These are phyloP conservation scores for Flaveria bidentis DNA, from an alignment of 129 eudicot genomes.

Conservation along the genomic window DNA sequence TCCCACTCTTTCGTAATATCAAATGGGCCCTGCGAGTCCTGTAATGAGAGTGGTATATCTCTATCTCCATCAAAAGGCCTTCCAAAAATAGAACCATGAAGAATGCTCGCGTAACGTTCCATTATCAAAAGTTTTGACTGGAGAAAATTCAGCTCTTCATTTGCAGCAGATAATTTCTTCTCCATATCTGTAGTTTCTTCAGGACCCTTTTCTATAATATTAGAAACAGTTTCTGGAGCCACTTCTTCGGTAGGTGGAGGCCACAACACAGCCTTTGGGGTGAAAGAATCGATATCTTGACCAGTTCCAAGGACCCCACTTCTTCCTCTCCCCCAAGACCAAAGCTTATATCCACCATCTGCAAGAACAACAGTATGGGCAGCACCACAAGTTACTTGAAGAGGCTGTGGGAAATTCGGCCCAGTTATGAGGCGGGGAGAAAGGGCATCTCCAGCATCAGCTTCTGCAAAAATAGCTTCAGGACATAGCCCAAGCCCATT, in stretches of 20 bases:
- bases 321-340: constrained; percentile 96
- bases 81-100: constrained; percentile 81
- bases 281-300: constrained; percentile 45
- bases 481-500: constrained; percentile 93
- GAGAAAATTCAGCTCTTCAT: constrained; percentile 61
- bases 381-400: constrained; percentile 83
- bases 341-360: constrained; percentile 64
- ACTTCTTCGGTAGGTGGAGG: constrained; percentile 49
- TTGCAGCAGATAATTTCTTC: constrained; percentile 44
- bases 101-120: constrained; percentile 76
- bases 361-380: constrained; percentile 86
- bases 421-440: constrained; percentile 54
- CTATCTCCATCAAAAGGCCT: constrained; percentile 63
- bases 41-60: constrained; percentile 64
- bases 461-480: constrained; percentile 63
- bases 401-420: constrained; percentile 53
- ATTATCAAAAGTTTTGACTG: constrained; percentile 48
- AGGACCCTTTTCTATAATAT: constrained; percentile 17
- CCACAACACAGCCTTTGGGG: constrained; percentile 69
- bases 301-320: constrained; percentile 93
- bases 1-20: constrained; percentile 89
- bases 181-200: constrained; percentile 41
- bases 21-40: constrained; percentile 40
- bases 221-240: constrained; percentile 29
- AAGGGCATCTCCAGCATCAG: constrained; percentile 78